Conservation (phyloP, 345 rosid genomes). For the Syzygium jambos region DNA sequence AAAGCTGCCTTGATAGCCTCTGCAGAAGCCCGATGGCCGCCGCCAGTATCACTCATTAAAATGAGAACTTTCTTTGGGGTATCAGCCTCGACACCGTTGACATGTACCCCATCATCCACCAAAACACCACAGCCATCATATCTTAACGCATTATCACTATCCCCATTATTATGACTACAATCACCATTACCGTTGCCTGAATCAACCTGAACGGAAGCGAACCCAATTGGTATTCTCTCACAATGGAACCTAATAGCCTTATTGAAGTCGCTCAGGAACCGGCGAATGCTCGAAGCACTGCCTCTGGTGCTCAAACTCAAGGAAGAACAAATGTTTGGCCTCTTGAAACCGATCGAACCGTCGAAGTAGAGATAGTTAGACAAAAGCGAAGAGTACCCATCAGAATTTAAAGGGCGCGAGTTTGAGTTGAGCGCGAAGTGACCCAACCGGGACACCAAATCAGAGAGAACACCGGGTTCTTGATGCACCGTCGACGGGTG, state of each 20-base stretch:
- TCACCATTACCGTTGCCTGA: conserved; percentile 26
- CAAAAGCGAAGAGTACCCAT: conserved; percentile 34
- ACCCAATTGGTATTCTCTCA: conserved; percentile 70
- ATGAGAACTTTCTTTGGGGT: conserved; percentile 75
- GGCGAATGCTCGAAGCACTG: conserved; percentile 27
- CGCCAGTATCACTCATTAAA: conserved; percentile 99
- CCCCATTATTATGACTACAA: background rate
- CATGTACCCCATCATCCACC: conserved; percentile 50
- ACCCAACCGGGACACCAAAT: conserved; percentile 43
- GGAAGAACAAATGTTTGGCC: conserved; percentile 23
- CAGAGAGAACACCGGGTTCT: conserved; percentile 44
- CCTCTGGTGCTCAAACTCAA: conserved; percentile 39
- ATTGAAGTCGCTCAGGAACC: conserved; percentile 56
- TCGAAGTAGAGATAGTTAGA: conserved; percentile 51
- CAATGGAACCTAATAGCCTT: conserved; percentile 56
- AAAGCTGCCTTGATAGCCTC: conserved; percentile 94
- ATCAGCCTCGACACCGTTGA: conserved; percentile 39
- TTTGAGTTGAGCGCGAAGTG: conserved; percentile 33
- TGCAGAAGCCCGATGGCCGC: conserved; percentile 98
- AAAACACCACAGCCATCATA: conserved; percentile 45
- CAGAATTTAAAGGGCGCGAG: conserved; percentile 21
- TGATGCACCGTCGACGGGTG: conserved; percentile 50
- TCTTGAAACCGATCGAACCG: conserved; percentile 14
- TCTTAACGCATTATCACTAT: conserved; percentile 23
- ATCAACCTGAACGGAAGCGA: conserved; percentile 55